Evolutionary conservation across 129 eudicot genomes (phyloP), one percentile per base, ranked within the genome.

Genomic region (Flaveria linearis): DNA sequence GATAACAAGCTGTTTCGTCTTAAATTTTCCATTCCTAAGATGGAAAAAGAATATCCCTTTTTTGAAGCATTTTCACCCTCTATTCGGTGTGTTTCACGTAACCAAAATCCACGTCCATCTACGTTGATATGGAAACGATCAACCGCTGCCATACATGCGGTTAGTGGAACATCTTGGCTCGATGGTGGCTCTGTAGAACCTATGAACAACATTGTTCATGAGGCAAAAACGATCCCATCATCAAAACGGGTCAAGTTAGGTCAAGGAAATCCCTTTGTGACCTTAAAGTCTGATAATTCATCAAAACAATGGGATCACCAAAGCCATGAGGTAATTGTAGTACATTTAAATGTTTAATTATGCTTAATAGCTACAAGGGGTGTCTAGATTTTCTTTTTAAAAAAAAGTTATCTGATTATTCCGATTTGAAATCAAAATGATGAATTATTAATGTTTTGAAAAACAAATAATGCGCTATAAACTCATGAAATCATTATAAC

Each of bases 181-280:
- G 84, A 83, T 76, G 90, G 83, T 57, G 89, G 86, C 56, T 77
- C 87, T 20, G 52, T 72, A 7, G 88, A 88, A 51, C 82, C 81
- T 47, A 58, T 82, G 51, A 82, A 88, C 42, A 84, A 84, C 76
- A 81, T 84, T 15, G 87, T 86, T 71, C 86, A 84, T 68, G 91
- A 88, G 86, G 91, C 91, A 53, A 90, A 84, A 87, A 88, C 82
- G 22, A 87, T 88, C 67, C 96, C 93, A 14, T 85, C 92, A 72
- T 93, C 88, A 26, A 93, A 93, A 72, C 84, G 96, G 77, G 79
- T 88, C 78, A 93, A 91, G 81, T 81, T 93, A 46, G 98, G 89
- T 68, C 86, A 87, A 36, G 96, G 85, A 69, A 88, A 65, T 20
- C 83, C 91, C 9, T 75, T 84, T 72, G 73, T 23, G 61, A 71